Percentiles rank a stretch among this genome's conserved stretches.
Evolutionary conservation across 345 rosid genomes (phyloP).

Genomic region (Rubroshorea leprosula): DNA sequence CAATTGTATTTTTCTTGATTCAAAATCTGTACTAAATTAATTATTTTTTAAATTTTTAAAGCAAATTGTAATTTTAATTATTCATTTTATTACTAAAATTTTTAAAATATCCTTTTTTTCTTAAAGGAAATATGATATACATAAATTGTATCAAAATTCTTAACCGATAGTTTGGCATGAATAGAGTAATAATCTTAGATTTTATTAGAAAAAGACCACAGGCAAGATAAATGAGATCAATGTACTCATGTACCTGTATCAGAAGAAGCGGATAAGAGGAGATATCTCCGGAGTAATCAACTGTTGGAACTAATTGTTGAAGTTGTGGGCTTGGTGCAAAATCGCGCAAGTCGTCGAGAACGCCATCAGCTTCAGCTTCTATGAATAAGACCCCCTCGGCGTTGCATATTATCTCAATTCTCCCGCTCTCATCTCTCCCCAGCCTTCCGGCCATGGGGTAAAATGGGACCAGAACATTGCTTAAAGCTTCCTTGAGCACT

Average conservation of each 20-base stretch:
- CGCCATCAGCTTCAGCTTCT: slow-evolving; percentile 24
- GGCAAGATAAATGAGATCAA: not conserved
- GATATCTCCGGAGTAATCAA: slow-evolving; percentile 17
- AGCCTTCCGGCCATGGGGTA: slow-evolving; percentile 35
- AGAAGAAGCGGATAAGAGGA: slow-evolving; percentile 22
- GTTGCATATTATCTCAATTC: slow-evolving; percentile 30
- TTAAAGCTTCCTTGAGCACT: slow-evolving; percentile 25
- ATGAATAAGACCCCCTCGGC: slow-evolving; percentile 22
- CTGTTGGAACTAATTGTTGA: slow-evolving; percentile 16
- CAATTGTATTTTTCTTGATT: no score
- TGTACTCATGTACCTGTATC: slow-evolving; percentile 16
- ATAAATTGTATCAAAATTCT: no score
- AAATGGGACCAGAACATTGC: slow-evolving; percentile 27
- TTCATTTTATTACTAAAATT: no score
- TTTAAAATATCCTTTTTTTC: no score
- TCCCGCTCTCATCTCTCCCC: slow-evolving; percentile 17
- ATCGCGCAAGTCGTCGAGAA: slow-evolving; percentile 22
- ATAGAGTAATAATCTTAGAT: no score
- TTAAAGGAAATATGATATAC: no score
- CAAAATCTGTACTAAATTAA: no score
- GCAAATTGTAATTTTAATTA: no score
- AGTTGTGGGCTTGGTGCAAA: slow-evolving; percentile 12
- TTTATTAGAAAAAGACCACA: no score
- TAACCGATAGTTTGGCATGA: no score
- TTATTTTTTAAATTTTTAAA: no score